A percentile compares a stretch with the other conserved stretches of the same genome.
Evolutionary conservation across 352 stramenopile species (phyloP).

Genomic region (Pythium apleroticum): DNA sequence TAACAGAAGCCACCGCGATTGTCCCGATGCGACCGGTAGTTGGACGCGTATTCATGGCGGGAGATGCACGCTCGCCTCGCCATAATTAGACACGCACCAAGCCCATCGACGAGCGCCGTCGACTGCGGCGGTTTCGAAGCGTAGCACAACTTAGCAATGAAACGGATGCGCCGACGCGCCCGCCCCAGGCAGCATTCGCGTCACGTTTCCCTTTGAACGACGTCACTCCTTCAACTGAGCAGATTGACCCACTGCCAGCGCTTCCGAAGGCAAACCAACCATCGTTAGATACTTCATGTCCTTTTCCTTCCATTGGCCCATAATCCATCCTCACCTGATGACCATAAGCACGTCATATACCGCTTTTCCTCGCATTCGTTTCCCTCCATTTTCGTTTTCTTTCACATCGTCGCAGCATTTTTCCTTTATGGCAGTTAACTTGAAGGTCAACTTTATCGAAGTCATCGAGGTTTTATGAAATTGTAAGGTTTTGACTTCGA

Average conservation of each 20-base stretch:
- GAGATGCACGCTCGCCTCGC: neutral
- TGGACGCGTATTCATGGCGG: neutral
- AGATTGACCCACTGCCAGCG: neutral
- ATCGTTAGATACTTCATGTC: neutral
- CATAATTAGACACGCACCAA: neutral
- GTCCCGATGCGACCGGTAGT: neutral
- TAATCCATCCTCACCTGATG: neutral
- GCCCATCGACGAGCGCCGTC: neutral
- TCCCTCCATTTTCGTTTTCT: neutral
- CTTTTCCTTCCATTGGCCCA: neutral
- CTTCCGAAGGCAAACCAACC: neutral
- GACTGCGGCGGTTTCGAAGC: neutral
- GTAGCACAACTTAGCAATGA: neutral
- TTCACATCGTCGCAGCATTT: neutral
- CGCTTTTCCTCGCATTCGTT: neutral
- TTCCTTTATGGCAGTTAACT: neutral
- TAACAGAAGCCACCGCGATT: neutral
- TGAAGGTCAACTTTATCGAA: neutral
- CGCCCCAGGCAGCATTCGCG: too few relatives aligned
- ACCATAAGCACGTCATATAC: neutral
- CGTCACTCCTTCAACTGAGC: neutral
- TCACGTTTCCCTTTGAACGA: too few relatives aligned
- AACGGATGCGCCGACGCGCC: constrained; percentile 2
- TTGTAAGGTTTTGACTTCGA: constrained; percentile 12
- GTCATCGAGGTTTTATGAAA: neutral